Base-by-base conservation (phyloP, 2,329 filamentous ascomycete genomes). In the Raffaelea deltoideospora region DNA sequence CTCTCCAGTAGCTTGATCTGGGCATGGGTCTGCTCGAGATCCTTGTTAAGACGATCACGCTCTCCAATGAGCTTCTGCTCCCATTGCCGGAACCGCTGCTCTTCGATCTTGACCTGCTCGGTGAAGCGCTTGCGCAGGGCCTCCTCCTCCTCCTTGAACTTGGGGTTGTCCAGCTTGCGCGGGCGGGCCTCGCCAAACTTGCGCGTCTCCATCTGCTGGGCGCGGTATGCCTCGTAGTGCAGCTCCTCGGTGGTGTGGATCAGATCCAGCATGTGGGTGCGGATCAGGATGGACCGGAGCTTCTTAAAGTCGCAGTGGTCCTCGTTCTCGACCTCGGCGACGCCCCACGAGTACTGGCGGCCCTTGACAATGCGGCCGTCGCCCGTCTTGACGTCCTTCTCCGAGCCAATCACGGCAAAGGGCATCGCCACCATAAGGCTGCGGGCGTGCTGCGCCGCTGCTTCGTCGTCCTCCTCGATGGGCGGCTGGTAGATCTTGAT, bases 291-390 rank as follows among this genome's bases (percentile, higher is more conserved):
- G 34, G 88, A 94, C 53, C 90, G 87, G 45, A 98, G 81, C 72
- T 98, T 98, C 81, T 98, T 98, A 73, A 98, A 98, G 64, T 98
- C 90, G 65, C 90, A 98, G 72, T 98, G 90, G 58, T 98, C 90
- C 66, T 98, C 90, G 57, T 98, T 98, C 73, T 98, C 90, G 36
- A 98, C 90, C 63, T 98, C 90, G 43, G 90, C 90, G 52, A 98
- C 90, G 71, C 90, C 90, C 90, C 90, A 98, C 38, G 86, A 85
- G 66, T 98, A 98, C 63, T 98, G 92, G 45, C 90, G 86, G 48
- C 90, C 90, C 76, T 98, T 98, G 59, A 96, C 87, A 47, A 94
- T 92, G 58, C 88, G 88, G 52, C 85, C 86, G 54, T 98, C 90
- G 51, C 77, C 72, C 38, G 87, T 94, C 75, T 93, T 93, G 50